Percentiles rank a stretch among this genome's conserved stretches.
Evolutionary conservation across 1,284 basidiomycete genomes (phyloP).

Genomic region (Gymnopus androsaceus): DNA sequence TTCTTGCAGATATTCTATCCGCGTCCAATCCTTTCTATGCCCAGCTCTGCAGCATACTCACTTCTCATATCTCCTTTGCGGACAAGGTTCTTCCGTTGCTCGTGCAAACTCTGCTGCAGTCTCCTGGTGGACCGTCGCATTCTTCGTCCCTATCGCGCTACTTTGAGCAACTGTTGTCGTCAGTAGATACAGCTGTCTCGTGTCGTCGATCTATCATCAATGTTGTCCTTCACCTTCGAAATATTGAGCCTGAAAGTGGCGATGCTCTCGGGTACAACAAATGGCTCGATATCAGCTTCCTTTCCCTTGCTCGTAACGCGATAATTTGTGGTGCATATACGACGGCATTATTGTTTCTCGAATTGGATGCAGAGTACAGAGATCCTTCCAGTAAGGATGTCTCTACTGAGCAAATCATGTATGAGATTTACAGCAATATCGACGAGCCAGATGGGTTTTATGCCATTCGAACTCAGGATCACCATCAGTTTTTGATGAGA

Average conservation of each 20-base stretch:
- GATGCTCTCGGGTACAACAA: conserved; percentile 71
- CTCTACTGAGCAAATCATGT: conserved; percentile 68
- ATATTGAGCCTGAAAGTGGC: conserved; percentile 47
- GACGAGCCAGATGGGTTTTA: conserved; percentile 99
- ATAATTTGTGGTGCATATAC: conserved; percentile 83
- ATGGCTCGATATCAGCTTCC: conserved; percentile 84
- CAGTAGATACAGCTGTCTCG: conserved; percentile 39
- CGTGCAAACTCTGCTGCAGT: conserved; percentile 67
- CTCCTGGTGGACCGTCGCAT: conserved; percentile 26
- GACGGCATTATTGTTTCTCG: conserved; percentile 87
- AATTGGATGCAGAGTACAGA: conserved; percentile 69
- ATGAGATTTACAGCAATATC: conserved; percentile 91
- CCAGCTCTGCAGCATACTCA: conserved; percentile 64
- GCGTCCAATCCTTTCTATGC: conserved; percentile 64
- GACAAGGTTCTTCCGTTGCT: conserved; percentile 73
- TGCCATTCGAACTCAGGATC: conserved; percentile 80
- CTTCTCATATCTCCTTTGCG: conserved; percentile 58
- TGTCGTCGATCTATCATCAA: conserved; percentile 74
- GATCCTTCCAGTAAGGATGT: conserved; percentile 26
- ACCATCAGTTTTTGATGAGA: conserved; percentile 76
- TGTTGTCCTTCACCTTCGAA: conserved; percentile 80
- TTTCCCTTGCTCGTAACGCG: conserved; percentile 74
- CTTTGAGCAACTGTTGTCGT: conserved; percentile 60
- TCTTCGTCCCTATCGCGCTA: conserved; percentile 55
- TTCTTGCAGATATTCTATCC: conserved; percentile 65